phyloP scores from a whole-genome alignment of 2,329 filamentous ascomycete genomes.

The Elsinoe fawcettii region DNA sequence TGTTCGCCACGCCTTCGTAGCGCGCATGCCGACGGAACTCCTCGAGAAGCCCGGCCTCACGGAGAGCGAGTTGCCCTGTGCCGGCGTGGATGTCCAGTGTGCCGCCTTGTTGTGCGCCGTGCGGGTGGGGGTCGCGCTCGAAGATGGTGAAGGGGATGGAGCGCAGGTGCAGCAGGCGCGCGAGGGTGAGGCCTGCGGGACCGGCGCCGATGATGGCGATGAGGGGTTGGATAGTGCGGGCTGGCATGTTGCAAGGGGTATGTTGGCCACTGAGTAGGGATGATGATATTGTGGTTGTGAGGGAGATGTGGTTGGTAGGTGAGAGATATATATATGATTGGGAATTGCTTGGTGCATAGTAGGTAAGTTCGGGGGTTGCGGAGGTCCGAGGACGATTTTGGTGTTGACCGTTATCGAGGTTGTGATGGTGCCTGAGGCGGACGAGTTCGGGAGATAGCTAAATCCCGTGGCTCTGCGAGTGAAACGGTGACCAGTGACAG shows the following conservation, averaged over 20 bases:
- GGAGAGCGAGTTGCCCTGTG: constrained; percentile 26
- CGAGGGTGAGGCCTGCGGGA: constrained; percentile 27
- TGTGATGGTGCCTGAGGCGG: not conserved
- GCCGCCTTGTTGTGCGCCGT: constrained; percentile 22
- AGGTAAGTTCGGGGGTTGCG: not conserved
- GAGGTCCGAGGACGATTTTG: not conserved
- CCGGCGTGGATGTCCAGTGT: constrained; percentile 27
- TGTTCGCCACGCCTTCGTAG: constrained; percentile 22
- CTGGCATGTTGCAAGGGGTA: not conserved
- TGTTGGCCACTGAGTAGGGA: not conserved
- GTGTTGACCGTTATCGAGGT: not conserved
- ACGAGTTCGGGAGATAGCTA: not conserved
- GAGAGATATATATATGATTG: not conserved
- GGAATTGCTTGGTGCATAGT: not conserved
- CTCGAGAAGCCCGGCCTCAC: constrained; percentile 26
- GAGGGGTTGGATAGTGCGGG: constrained; percentile 17
- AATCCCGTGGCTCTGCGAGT: not conserved
- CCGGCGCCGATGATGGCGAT: constrained; percentile 31
- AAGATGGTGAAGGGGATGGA: constrained; percentile 25
- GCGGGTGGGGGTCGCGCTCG: constrained; percentile 23
- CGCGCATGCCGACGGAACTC: constrained; percentile 25
- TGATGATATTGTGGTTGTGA: not conserved
- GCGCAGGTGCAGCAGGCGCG: constrained; percentile 22
- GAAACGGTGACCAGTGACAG: not conserved
- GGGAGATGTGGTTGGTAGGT: not conserved